Percentiles rank a stretch among this genome's conserved stretches.
These are phyloP conservation scores for Cryptosporidium andersoni DNA, from an alignment of 169 alveolate genomes.

Conservation along the genomic window DNA sequence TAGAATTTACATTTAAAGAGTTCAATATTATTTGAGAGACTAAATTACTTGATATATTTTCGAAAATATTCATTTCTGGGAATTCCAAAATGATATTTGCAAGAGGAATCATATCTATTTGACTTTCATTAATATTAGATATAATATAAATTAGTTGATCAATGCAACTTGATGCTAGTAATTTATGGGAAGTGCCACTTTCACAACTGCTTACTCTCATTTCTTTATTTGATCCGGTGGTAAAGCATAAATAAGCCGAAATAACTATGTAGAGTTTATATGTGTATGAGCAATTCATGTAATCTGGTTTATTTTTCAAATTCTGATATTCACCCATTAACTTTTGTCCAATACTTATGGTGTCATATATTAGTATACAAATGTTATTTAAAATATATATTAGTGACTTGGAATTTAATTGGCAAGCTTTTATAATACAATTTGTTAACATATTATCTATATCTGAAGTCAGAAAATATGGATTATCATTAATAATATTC, in stretches of 20 bases:
- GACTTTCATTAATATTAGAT: not conserved
- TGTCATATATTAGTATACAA: slow-evolving; percentile 4
- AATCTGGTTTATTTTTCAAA: not conserved
- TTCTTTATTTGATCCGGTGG: no score
- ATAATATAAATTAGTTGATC: slow-evolving; percentile 4
- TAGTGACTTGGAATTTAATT: not conserved
- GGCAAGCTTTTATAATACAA: no score
- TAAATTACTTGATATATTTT: not conserved
- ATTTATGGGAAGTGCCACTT: slow-evolving; percentile 2
- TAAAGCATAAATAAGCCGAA: no score
- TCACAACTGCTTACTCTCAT: slow-evolving; percentile 11
- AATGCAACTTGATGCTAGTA: not conserved
- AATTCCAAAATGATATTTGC: slow-evolving; percentile 30
- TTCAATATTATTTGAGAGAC: slow-evolving; percentile 4
- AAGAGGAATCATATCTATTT: slow-evolving; percentile 19
- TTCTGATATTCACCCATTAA: not conserved
- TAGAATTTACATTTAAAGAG: not conserved
- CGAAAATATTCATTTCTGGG: slow-evolving; percentile 35
- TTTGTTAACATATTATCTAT: slow-evolving; percentile 14
- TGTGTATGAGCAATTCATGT: not conserved
- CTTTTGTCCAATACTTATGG: not conserved
- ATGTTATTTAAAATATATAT: slow-evolving; percentile 19
- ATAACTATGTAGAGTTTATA: no score
- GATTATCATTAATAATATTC: slow-evolving; percentile 20
- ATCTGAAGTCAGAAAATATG: not conserved